Conservation (phyloP, 768 basidiomycete genomes). For the Trametes cinnabarina region DNA sequence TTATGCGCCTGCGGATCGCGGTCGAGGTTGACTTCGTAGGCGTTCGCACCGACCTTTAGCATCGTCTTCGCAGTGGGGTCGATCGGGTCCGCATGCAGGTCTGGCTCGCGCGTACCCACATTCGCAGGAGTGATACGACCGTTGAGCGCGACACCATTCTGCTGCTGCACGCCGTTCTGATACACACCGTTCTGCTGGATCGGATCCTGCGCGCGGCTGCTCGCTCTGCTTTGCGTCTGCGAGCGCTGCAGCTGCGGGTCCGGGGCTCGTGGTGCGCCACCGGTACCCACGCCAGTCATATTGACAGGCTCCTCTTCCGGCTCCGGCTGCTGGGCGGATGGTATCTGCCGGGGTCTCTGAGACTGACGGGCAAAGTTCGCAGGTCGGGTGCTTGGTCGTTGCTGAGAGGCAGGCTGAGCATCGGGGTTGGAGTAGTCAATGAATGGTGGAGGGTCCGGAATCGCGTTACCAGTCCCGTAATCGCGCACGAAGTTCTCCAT, state of each 20-base stretch:
- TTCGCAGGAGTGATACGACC: constrained; percentile 10
- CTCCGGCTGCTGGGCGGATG: constrained; percentile 40
- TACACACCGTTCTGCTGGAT: constrained; percentile 10
- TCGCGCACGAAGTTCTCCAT: constrained; percentile 86
- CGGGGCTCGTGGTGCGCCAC: constrained; percentile 42
- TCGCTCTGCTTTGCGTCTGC: constrained; percentile 31
- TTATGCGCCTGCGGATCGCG: constrained; percentile 26
- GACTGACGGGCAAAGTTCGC: constrained; percentile 51
- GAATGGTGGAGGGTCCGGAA: constrained; percentile 86
- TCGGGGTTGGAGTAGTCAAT: constrained; percentile 76
- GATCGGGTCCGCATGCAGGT: constrained; percentile 56
- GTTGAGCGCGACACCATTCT: constrained; percentile 9
- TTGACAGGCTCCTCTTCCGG: constrained; percentile 46
- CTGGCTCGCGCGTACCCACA: constrained; percentile 25
- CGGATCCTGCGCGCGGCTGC: constrained; percentile 16
- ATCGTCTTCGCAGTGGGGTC: constrained; percentile 61
- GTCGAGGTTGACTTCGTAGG: constrained; percentile 45
- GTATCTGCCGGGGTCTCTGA: constrained; percentile 34
- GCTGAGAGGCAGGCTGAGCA: constrained; percentile 58
- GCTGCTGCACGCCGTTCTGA: constrained; percentile 7
- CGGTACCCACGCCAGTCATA: constrained; percentile 71
- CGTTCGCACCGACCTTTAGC: constrained; percentile 66
- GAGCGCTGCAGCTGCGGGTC: constrained; percentile 31
- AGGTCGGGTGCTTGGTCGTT: constrained; percentile 53
- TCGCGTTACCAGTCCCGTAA: constrained; percentile 84